These are phyloP conservation scores for Chrysanthemum seticuspe DNA, from an alignment of 129 eudicot species.

Conservation along the genomic window DNA sequence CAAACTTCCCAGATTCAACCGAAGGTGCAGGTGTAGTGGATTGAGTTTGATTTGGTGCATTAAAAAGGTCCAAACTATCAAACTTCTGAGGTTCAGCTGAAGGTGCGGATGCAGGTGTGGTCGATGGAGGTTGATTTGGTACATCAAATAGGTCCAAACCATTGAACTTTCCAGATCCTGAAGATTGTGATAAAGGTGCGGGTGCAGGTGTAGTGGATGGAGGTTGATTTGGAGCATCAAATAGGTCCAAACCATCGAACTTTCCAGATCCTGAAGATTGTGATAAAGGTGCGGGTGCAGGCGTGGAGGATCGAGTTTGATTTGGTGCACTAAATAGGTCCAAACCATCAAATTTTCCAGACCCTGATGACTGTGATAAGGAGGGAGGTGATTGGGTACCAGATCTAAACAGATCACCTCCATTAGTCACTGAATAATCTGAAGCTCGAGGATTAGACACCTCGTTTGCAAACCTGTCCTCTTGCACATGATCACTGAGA, in stretches of 20 bases:
- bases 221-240: constrained; percentile 24
- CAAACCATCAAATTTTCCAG: constrained; percentile 39
- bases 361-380: constrained; percentile 15
- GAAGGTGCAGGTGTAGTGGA: constrained; percentile 32
- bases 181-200: not conserved
- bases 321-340: constrained; percentile 56
- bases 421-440: constrained; percentile 63
- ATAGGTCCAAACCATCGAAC: constrained; percentile 21
- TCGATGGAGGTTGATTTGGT: constrained; percentile 18
- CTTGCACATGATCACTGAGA: constrained; percentile 61
- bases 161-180: not conserved
- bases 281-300: constrained; percentile 4
- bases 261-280: not conserved
- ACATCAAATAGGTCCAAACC: constrained; percentile 21
- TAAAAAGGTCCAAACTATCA: constrained; percentile 58
- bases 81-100: constrained; percentile 29
- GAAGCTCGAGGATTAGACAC: constrained; percentile 68
- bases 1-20: constrained; percentile 30
- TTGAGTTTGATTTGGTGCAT: constrained; percentile 44
- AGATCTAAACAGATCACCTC: constrained; percentile 68
- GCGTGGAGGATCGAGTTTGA: constrained; percentile 33
- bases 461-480: constrained; percentile 72
- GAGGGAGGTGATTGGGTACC: constrained; percentile 56
- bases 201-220: constrained; percentile 25
- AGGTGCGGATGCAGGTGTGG: constrained; percentile 22